Evolutionary conservation across 2,329 filamentous ascomycete genomes (phyloP), one percentile per base, ranked within the genome.

Genomic region (Phaeoacremonium minimum): DNA sequence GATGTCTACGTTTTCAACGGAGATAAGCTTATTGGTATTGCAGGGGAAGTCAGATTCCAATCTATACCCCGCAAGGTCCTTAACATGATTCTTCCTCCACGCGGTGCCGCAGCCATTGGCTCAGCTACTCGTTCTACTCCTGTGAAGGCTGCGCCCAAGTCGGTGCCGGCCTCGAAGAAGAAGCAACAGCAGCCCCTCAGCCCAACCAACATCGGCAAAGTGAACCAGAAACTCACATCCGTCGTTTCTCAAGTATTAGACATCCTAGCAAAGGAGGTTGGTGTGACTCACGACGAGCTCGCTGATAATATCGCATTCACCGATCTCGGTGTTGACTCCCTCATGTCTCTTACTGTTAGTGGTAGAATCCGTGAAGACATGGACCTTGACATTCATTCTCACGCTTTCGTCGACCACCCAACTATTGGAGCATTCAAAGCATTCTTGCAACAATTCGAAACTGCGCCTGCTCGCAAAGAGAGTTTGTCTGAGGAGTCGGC

Each of bases 71-170:
- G 82, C 49, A 74, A 75, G 48, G 67, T 81, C 16, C 66, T 85
- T 42, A 82, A 83, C 63, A 72, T 79, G 47, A 73, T 86, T 56
- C 63, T 86, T 43, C 80, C 82, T 37, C 80, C 80, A 2, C 66
- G 70, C 18, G 75, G 74, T 32, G 56, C 61, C 15, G 58, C 62
- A 29, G 53, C 58, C 19, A 50, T 63, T 29, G 45, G 57, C 16
- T 48, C 59, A 6, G 51, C 63, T 16, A 44, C 58, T 35, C 59
- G 61, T 32, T 48, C 58, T 33, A 52, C 61, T 31, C 49, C 58
- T 20, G 47, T 58, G 22, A 58, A 65, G 43, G 46, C 54, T 4
- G 48, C 56, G 8, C 39, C 56, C 12, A 43, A 47, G 11, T 58
- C 57, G 46, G 45, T 51, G 15, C 43, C 53, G 1, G 39, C 57